These are phyloP conservation scores for Neurospora sp. DNA, from an alignment of 2,329 filamentous ascomycete species.

Conservation along the genomic window DNA sequence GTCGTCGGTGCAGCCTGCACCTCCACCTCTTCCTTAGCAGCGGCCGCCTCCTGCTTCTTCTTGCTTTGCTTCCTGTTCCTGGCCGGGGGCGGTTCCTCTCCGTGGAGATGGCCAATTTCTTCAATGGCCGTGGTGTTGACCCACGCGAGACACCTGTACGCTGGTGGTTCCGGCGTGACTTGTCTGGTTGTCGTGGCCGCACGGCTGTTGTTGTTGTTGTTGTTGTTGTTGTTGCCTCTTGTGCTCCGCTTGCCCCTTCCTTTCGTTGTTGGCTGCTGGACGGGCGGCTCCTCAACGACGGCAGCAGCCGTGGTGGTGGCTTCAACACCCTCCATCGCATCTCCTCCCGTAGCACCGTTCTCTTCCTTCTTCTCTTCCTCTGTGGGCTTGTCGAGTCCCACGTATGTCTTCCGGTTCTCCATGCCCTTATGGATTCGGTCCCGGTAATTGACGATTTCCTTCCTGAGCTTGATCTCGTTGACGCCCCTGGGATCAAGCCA, in stretches of 20 bases:
- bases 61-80: conserved; percentile 39
- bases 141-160: conserved; percentile 43
- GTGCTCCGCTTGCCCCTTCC: conserved; percentile 29
- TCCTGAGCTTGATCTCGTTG: conserved; percentile 78
- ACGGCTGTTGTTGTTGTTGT: conserved; percentile 1
- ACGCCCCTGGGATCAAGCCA: conserved; percentile 85
- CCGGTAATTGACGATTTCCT: conserved; percentile 70
- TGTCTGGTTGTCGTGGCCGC: conserved; percentile 25
- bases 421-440: conserved; percentile 71
- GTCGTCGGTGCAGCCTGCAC: conserved; percentile 10
- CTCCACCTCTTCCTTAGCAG: conserved; percentile 9
- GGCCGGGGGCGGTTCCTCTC: conserved; percentile 43
- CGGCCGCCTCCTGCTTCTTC: conserved; percentile 34
- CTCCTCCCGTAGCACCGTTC: conserved; percentile 13
- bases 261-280: not conserved
- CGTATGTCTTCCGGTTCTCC: conserved; percentile 66
- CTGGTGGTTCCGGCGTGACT: conserved; percentile 33
- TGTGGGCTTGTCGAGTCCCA: conserved; percentile 32
- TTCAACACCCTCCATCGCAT: conserved; percentile 17
- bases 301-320: not conserved
- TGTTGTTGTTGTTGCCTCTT: conserved; percentile 22
- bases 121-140: conserved; percentile 47
- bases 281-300: not conserved
- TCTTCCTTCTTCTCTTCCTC: conserved; percentile 24
- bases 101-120: conserved; percentile 48